A percentile compares a stretch with the other conserved stretches of the same genome.
These are phyloP conservation scores for Orbilia brochopaga DNA, from an alignment of 2,329 filamentous ascomycete species.

Conservation along the genomic window DNA sequence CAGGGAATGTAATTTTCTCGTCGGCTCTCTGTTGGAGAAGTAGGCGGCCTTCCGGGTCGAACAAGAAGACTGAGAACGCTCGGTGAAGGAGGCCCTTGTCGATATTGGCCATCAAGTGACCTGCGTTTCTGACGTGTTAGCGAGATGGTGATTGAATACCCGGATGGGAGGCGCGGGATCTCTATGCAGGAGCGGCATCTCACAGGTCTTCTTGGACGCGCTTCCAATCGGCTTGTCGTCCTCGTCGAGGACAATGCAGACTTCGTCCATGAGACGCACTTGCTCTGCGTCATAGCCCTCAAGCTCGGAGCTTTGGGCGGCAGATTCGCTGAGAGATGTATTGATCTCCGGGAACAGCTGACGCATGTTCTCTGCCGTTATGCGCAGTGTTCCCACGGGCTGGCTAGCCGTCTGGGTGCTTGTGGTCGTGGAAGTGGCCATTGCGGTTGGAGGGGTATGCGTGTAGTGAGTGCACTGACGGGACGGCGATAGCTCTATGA, in stretches of 20 bases:
- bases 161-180: background rate
- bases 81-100: slow-evolving; percentile 93
- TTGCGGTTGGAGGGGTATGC: slow-evolving; percentile 28
- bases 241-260: slow-evolving; percentile 95
- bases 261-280: slow-evolving; percentile 97
- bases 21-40: slow-evolving; percentile 92
- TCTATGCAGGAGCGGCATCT: slow-evolving; percentile 22
- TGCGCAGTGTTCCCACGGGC: slow-evolving; percentile 59
- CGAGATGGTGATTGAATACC: slow-evolving; percentile 16
- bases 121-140: slow-evolving; percentile 61
- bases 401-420: slow-evolving; percentile 59
- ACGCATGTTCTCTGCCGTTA: slow-evolving; percentile 85
- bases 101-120: slow-evolving; percentile 99
- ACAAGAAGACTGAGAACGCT: slow-evolving; percentile 97
- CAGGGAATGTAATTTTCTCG: slow-evolving; percentile 97
- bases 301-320: slow-evolving; percentile 72
- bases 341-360: slow-evolving; percentile 79
- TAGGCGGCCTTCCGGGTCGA: slow-evolving; percentile 89
- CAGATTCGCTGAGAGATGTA: slow-evolving; percentile 70
- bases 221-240: slow-evolving; percentile 92
- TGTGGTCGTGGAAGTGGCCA: slow-evolving; percentile 58
- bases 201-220: slow-evolving; percentile 97
- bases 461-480: slow-evolving; percentile 22
- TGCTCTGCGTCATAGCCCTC: slow-evolving; percentile 96
- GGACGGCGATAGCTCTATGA: too few species aligned